Evolutionary conservation across 1,139 yeast species (phyloP).

Genomic region (Geotrichum cucujoidarum): DNA sequence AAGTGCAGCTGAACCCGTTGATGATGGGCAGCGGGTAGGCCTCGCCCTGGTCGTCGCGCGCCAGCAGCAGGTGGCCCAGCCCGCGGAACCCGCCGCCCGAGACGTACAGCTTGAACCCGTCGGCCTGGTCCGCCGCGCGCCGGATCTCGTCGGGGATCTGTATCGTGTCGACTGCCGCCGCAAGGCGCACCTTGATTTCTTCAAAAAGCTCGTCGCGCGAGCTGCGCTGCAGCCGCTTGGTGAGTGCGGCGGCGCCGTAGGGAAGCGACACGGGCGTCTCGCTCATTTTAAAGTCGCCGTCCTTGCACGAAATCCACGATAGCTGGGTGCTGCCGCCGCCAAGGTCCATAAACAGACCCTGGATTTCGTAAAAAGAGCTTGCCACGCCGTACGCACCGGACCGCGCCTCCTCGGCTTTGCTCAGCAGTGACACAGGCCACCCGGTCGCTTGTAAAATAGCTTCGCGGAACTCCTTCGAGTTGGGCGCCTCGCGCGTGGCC

Average conservation of each 20-base stretch:
- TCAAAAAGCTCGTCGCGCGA: conserved; percentile 18
- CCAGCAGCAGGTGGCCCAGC: conserved; percentile 52
- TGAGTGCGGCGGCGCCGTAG: conserved; percentile 61
- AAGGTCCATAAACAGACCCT: conserved; percentile 60
- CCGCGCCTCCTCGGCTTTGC: conserved; percentile 56
- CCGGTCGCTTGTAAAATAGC: conserved; percentile 52
- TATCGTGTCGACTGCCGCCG: conserved; percentile 46
- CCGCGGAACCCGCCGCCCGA: conserved; percentile 69
- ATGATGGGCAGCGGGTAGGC: conserved; percentile 50
- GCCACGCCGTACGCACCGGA: conserved; percentile 66
- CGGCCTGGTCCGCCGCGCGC: conserved; percentile 42
- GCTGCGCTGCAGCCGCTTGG: conserved; percentile 49
- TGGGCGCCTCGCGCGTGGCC: conserved; percentile 60
- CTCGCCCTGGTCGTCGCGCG: conserved; percentile 49
- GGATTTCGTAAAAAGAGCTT: conserved; percentile 55
- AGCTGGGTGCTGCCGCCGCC: conserved; percentile 64
- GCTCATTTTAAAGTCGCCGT: conserved; percentile 52
- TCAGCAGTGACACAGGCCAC: conserved; percentile 54
- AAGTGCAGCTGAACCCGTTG: conserved; percentile 57
- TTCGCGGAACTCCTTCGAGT: conserved; percentile 50
- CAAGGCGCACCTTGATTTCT: conserved; percentile 34
- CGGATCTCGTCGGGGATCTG: conserved; percentile 29
- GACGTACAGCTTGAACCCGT: conserved; percentile 56
- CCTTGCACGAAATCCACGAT: conserved; percentile 55
- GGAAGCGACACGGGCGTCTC: conserved; percentile 56